Percentiles rank a stretch among this genome's conserved stretches.
Conservation (phyloP, 495 filamentous ascomycete genomes). For the Tuber brumale region DNA sequence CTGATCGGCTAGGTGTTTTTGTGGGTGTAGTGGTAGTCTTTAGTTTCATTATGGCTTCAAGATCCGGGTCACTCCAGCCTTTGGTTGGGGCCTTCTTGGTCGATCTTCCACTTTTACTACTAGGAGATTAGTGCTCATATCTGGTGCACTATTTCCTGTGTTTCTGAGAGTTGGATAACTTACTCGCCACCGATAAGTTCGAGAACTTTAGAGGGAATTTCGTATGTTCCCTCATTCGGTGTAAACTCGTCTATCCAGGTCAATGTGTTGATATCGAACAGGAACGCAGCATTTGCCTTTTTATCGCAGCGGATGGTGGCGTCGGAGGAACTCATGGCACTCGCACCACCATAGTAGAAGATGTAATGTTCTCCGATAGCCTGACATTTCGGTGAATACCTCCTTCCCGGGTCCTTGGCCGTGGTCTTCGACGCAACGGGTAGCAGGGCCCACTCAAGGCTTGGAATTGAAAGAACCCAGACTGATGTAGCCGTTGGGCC, state of each 20-base stretch:
- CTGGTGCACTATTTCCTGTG: background rate
- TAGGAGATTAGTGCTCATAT: background rate
- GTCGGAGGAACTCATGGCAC: background rate
- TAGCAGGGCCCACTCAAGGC: constrained; percentile 15
- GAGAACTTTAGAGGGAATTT: background rate
- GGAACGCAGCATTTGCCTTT: constrained; percentile 5
- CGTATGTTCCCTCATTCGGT: background rate
- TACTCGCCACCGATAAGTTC: background rate
- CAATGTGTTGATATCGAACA: constrained; percentile 12
- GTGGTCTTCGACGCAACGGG: background rate
- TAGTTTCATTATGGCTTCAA: background rate
- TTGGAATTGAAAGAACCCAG: constrained; percentile 19
- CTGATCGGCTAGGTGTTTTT: too few relatives aligned
- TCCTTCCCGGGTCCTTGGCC: background rate
- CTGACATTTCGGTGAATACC: constrained; percentile 7
- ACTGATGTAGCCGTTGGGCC: background rate
- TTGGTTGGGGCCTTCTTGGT: background rate
- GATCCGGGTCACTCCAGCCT: background rate
- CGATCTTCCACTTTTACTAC: background rate
- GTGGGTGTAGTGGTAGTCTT: too few relatives aligned
- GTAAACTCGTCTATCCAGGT: constrained; percentile 12
- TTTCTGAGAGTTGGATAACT: background rate
- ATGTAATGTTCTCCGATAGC: constrained; percentile 16
- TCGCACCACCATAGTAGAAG: constrained; percentile 17
- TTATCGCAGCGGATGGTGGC: background rate